phyloP scores from a whole-genome alignment of 1,284 basidiomycete species.

The Ceratobasidium sp. region DNA sequence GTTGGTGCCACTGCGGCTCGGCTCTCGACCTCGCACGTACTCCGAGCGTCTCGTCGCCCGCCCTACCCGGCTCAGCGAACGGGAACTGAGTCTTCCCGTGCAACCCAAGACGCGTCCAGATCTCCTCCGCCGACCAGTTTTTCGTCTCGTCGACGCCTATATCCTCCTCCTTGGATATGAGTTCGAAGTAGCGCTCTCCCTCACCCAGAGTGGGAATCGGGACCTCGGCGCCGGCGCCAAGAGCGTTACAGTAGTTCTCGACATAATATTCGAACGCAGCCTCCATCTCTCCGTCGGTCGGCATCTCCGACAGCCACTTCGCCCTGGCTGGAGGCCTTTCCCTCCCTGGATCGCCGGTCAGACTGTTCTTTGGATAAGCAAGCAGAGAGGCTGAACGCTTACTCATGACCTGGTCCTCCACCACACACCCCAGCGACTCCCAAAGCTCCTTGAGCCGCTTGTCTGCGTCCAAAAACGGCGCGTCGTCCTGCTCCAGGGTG shows the following conservation, averaged over 20 bases:
- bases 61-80: slow-evolving; percentile 8
- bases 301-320: background rate
- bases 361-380: background rate
- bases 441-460: background rate
- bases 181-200: background rate
- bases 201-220: background rate
- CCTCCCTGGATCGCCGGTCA: too few species aligned
- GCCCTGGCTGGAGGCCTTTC: background rate
- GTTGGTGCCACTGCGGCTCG: background rate
- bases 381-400: background rate
- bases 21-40: background rate
- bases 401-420: background rate
- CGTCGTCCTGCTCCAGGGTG: slow-evolving; percentile 2
- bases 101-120: background rate
- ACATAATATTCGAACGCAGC: background rate
- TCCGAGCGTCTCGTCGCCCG: too few species aligned
- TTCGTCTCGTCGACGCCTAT: slow-evolving; percentile 1
- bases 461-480: background rate
- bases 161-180: background rate
- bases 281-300: background rate
- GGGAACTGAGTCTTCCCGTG: slow-evolving; percentile 8
- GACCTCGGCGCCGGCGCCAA: background rate
- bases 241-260: slow-evolving; percentile 13
- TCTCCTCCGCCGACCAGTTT: background rate
- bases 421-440: background rate